Percentiles rank a stretch among this genome's conserved stretches.
phyloP scores from a whole-genome alignment of 306 rosid species.

The Coriaria nepalensis region DNA sequence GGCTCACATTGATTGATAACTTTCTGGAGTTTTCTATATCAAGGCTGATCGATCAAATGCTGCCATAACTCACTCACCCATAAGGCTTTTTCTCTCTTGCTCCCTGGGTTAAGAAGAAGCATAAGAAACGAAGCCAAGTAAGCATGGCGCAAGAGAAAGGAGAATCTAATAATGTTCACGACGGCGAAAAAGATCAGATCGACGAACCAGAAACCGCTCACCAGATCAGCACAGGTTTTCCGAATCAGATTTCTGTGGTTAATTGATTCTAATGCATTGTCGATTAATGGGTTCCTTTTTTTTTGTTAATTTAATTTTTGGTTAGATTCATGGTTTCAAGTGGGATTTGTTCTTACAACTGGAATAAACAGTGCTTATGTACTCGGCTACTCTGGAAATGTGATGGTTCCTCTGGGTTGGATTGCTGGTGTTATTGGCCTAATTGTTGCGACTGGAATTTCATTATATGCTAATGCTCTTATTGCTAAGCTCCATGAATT shows the following conservation, averaged over 20 bases:
- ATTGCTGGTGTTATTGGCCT: constrained; percentile 54
- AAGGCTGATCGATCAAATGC: too few species aligned
- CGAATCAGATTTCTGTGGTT: not conserved
- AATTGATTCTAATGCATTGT: not conserved
- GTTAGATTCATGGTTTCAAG: constrained; percentile 90
- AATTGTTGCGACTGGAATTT: constrained; percentile 53
- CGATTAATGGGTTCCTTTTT: not conserved
- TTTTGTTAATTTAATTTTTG: too few species aligned
- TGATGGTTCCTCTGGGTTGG: constrained; percentile 96
- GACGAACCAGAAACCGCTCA: constrained; percentile 4
- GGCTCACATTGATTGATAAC: not conserved
- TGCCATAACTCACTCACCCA: too few species aligned
- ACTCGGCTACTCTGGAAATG: constrained; percentile 74
- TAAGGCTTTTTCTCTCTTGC: too few species aligned
- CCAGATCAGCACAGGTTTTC: constrained; percentile 3
- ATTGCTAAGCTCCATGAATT: constrained; percentile 79
- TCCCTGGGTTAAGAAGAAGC: not conserved
- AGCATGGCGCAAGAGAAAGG: too few species aligned
- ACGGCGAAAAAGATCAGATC: not conserved
- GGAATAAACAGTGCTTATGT: constrained; percentile 88
- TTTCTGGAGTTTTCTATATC: too few species aligned
- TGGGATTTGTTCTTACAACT: constrained; percentile 72
- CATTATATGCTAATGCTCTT: constrained; percentile 70
- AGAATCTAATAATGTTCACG: not conserved
- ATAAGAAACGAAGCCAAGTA: not conserved